Conservation (phyloP, 2,329 filamentous ascomycete genomes). For the Aspergillus sp. region DNA sequence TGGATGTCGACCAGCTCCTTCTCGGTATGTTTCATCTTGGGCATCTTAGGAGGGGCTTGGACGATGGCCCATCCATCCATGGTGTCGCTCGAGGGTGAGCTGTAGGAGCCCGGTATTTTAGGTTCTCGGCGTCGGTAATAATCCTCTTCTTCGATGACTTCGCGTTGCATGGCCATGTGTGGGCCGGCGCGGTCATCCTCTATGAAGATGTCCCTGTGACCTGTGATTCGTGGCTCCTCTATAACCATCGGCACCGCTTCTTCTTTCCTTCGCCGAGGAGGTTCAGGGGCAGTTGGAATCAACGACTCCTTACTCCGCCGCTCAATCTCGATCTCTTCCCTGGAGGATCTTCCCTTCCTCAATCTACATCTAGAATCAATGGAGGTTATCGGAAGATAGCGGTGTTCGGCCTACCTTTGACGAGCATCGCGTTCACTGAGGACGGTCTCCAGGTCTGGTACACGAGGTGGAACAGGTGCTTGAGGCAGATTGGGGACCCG, state of each 20-base stretch:
- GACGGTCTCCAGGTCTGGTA: slow-evolving; percentile 40
- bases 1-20: slow-evolving; percentile 65
- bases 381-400: background rate
- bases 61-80: slow-evolving; percentile 81
- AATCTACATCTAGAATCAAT: slow-evolving; percentile 14
- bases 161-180: slow-evolving; percentile 42
- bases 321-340: slow-evolving; percentile 69
- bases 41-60: slow-evolving; percentile 82
- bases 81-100: slow-evolving; percentile 49
- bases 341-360: slow-evolving; percentile 53
- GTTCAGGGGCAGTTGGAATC: slow-evolving; percentile 22
- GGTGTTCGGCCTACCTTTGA: slow-evolving; percentile 49
- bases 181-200: slow-evolving; percentile 20
- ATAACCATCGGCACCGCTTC: slow-evolving; percentile 26
- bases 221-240: slow-evolving; percentile 35
- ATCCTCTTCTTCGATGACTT: slow-evolving; percentile 58
- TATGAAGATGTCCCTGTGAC: slow-evolving; percentile 30
- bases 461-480: slow-evolving; percentile 30
- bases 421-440: slow-evolving; percentile 61
- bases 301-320: slow-evolving; percentile 43
- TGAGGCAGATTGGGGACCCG: background rate
- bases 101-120: slow-evolving; percentile 66
- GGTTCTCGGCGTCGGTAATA: slow-evolving; percentile 70
- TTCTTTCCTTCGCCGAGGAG: slow-evolving; percentile 28
- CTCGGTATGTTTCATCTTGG: slow-evolving; percentile 80